Conservation (phyloP, 78 protist genomes). For the Trichosphaerium sp. region DNA sequence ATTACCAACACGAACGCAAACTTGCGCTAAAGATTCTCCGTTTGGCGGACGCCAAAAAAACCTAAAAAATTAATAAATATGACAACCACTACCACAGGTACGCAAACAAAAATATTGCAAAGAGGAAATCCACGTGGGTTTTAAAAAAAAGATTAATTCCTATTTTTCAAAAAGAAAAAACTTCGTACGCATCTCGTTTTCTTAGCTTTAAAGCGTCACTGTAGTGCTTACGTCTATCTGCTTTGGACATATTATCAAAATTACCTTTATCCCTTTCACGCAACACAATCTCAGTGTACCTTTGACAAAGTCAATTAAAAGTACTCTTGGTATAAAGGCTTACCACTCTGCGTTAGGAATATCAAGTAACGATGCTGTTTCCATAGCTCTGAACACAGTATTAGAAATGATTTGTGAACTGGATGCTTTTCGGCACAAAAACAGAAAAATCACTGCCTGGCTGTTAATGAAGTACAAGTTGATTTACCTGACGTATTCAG, state of each 20-base stretch:
- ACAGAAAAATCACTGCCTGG: no score
- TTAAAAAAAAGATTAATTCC: no score
- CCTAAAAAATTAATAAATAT: neutral
- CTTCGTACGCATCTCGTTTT: slow-evolving; percentile 27
- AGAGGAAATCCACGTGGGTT: no score
- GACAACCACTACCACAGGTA: no score
- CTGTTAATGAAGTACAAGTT: no score
- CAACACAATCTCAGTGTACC: slow-evolving; percentile 50
- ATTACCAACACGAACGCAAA: slow-evolving; percentile 48
- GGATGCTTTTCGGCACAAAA: no score
- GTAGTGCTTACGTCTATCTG: slow-evolving; percentile 39
- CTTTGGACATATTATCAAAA: slow-evolving; percentile 44
- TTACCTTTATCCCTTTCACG: slow-evolving; percentile 54
- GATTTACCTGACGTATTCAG: slow-evolving; percentile 57
- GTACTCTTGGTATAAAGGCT: slow-evolving; percentile 12
- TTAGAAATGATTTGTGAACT: no score
- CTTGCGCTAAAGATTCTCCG: slow-evolving; percentile 45
- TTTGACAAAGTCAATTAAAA: no score
- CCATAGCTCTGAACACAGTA: no score
- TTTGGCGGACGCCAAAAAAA: slow-evolving; percentile 44
- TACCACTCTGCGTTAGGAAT: neutral
- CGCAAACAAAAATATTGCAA: no score
- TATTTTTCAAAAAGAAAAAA: neutral
- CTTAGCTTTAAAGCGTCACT: slow-evolving; percentile 27
- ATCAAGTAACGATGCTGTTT: slow-evolving; percentile 45